Evolutionary conservation across 495 filamentous ascomycete species (phyloP).

Genomic region (Choiromyces venosus): DNA sequence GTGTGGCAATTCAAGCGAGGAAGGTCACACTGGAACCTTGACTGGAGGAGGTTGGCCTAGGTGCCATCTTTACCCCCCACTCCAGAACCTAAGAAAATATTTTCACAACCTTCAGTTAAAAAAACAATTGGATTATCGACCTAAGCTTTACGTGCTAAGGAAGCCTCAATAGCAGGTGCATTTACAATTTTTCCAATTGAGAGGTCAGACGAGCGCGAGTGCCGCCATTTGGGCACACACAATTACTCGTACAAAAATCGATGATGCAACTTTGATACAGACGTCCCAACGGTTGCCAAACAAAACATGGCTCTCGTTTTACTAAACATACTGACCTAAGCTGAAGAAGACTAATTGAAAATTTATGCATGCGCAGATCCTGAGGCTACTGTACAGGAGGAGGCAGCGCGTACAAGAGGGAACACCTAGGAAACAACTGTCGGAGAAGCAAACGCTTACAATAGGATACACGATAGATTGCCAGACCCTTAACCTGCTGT

Average conservation of each 20-base stretch:
- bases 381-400: not conserved
- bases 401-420: not conserved
- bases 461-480: slow-evolving; percentile 2
- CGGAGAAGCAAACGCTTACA: not conserved
- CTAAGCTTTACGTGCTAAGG: not conserved
- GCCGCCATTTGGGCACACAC: not conserved
- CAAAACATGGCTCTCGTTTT: not conserved
- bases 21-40: not conserved
- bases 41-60: not conserved
- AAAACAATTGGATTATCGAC: not conserved
- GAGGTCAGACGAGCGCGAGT: not conserved
- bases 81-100: not conserved
- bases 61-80: not conserved
- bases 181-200: not conserved
- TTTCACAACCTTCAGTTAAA: not conserved
- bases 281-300: not conserved
- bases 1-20: not conserved
- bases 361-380: not conserved
- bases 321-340: not conserved
- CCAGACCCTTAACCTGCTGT: not conserved
- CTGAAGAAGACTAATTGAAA: not conserved
- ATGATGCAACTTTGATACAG: not conserved
- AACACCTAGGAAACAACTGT: not conserved
- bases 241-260: not conserved
- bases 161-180: not conserved